phyloP scores from a whole-genome alignment of 2,329 filamentous ascomycete genomes.

The Calonectria hawksworthii region DNA sequence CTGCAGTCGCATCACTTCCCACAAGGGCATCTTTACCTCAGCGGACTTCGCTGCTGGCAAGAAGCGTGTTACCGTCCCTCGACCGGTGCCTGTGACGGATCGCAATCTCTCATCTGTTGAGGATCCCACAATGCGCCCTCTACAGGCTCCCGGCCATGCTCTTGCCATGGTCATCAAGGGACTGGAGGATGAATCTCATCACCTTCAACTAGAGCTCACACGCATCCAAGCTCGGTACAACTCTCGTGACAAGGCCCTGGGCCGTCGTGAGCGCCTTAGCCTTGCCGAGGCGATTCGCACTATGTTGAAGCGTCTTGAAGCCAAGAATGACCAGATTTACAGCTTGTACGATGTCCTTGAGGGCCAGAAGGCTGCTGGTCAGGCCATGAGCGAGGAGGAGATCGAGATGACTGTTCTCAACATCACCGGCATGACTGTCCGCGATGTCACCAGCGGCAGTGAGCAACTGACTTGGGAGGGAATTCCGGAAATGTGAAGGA shows the following conservation, averaged over 20 bases:
- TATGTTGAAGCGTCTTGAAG: conserved; percentile 75
- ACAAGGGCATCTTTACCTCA: conserved; percentile 55
- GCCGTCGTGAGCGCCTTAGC: conserved; percentile 73
- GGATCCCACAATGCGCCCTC: conserved; percentile 73
- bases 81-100: conserved; percentile 76
- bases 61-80: conserved; percentile 73
- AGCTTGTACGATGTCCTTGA: conserved; percentile 87
- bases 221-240: conserved; percentile 74
- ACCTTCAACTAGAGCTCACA: conserved; percentile 79
- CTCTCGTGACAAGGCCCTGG: conserved; percentile 75
- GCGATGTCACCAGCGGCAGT: conserved; percentile 54
- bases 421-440: conserved; percentile 62
- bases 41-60: conserved; percentile 59
- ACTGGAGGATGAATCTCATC: conserved; percentile 82
- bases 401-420: conserved; percentile 75
- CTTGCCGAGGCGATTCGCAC: conserved; percentile 73
- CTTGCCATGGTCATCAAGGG: conserved; percentile 88
- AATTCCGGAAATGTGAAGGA: conserved; percentile 48
- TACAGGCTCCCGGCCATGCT: conserved; percentile 78
- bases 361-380: conserved; percentile 77
- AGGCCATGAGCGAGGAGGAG: conserved; percentile 73
- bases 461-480: conserved; percentile 60
- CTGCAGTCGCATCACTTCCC: conserved; percentile 67
- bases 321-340: conserved; percentile 86
- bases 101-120: conserved; percentile 63